Percentiles rank a stretch among this genome's conserved stretches.
Conservation (phyloP, 2,329 filamentous ascomycete genomes). For the Delphinella strobiligena region DNA sequence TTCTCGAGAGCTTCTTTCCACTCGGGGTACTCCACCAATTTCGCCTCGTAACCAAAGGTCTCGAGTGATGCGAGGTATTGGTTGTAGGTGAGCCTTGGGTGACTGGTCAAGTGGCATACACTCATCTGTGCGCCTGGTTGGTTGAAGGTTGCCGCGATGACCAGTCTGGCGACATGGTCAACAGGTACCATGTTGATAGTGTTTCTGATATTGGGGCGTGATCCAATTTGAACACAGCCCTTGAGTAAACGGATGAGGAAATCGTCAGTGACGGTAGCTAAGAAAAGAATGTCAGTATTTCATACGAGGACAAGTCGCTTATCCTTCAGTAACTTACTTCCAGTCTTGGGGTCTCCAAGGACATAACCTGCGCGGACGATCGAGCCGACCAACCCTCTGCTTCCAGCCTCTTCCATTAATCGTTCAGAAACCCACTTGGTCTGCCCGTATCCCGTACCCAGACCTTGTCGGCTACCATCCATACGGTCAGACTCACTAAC, state of each 20-base stretch:
- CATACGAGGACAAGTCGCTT: not conserved
- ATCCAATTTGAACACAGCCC: conserved; percentile 68
- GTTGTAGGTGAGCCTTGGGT: conserved; percentile 67
- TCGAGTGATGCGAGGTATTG: conserved; percentile 61
- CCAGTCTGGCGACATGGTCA: conserved; percentile 67
- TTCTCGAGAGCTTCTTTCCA: conserved; percentile 58
- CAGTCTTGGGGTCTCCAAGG: conserved; percentile 57
- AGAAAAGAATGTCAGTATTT: not conserved
- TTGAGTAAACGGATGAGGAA: conserved; percentile 81
- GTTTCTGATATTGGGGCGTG: conserved; percentile 67
- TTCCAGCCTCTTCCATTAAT: conserved; percentile 66
- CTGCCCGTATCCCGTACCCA: conserved; percentile 83
- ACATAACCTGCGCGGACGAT: conserved; percentile 81
- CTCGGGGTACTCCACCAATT: conserved; percentile 52
- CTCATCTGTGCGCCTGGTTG: conserved; percentile 42
- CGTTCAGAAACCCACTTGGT: conserved; percentile 72
- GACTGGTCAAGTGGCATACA: conserved; percentile 68
- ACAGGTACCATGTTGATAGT: conserved; percentile 85
- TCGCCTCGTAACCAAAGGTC: conserved; percentile 60
- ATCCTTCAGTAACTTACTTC: conserved; percentile 31
- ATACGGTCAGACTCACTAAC: conserved; percentile 70
- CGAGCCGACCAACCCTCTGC: conserved; percentile 60
- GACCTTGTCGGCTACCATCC: conserved; percentile 59
- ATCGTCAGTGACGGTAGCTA: conserved; percentile 67
- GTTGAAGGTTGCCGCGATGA: conserved; percentile 61